Conservation (phyloP, 768 basidiomycete genomes). For the Coprinellus micaceus region DNA sequence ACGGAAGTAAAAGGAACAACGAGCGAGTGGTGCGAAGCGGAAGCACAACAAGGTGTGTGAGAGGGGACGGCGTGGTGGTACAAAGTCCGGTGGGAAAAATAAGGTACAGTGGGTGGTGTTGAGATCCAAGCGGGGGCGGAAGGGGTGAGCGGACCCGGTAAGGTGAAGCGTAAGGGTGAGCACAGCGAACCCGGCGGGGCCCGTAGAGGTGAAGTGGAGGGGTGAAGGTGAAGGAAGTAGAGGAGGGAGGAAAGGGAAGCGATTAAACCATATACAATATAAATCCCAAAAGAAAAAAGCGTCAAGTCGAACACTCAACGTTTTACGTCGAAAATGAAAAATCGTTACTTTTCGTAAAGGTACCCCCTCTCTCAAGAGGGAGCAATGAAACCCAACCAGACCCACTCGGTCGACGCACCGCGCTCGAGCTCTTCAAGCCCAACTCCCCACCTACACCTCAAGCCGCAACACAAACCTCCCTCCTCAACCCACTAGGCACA, state of each 20-base stretch:
- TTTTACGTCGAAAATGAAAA: background rate
- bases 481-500: conserved; percentile 13
- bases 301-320: background rate
- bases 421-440: too few species aligned
- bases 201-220: background rate
- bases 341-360: background rate
- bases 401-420: too few species aligned
- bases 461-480: background rate
- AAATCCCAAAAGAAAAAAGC: background rate
- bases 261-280: background rate
- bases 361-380: background rate
- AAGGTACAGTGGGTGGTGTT: background rate
- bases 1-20: background rate
- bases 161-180: background rate
- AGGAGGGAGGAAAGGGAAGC: background rate
- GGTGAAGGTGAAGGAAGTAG: background rate
- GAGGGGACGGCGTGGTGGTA: too few species aligned
- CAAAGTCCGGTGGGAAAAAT: background rate
- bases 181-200: background rate
- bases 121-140: background rate
- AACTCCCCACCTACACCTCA: background rate
- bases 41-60: background rate
- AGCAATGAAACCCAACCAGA: background rate
- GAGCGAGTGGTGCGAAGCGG: background rate
- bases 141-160: background rate